phyloP scores from a whole-genome alignment of 805 yeast genomes.

The Scheffersomyces stipitis region DNA sequence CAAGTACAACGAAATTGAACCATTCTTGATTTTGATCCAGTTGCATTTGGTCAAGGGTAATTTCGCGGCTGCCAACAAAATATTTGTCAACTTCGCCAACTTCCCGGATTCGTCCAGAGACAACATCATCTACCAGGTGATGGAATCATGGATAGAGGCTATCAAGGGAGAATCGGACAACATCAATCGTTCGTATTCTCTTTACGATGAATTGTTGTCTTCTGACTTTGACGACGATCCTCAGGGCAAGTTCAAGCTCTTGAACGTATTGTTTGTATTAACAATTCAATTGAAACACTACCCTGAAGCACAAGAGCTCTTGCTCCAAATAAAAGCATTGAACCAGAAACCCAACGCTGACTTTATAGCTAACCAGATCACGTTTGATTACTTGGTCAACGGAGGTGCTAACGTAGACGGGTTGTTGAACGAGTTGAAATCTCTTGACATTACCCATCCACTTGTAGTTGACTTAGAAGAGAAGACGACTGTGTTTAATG shows the following conservation, averaged over 20 bases:
- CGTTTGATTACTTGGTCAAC: constrained; percentile 52
- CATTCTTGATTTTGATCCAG: constrained; percentile 40
- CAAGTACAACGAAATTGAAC: constrained; percentile 37
- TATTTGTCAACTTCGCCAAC: constrained; percentile 29
- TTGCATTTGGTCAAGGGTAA: constrained; percentile 39
- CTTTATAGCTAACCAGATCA: constrained; percentile 63
- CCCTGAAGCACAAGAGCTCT: constrained; percentile 76
- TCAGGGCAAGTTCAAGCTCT: constrained; percentile 34
- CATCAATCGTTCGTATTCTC: constrained; percentile 48
- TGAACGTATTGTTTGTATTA: constrained; percentile 65
- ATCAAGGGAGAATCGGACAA: constrained; percentile 42
- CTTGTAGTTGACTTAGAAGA: constrained; percentile 57
- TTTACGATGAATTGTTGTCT: constrained; percentile 79
- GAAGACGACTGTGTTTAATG: constrained; percentile 66
- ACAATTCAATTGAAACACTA: constrained; percentile 76
- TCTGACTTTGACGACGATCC: constrained; percentile 38
- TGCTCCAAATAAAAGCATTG: constrained; percentile 44
- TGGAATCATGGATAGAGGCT: constrained; percentile 65
- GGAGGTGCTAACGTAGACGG: constrained; percentile 43
- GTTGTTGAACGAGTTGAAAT: constrained; percentile 46
- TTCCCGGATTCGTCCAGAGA: constrained; percentile 48
- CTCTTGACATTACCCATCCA: constrained; percentile 55
- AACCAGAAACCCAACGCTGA: constrained; percentile 38
- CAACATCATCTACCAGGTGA: constrained; percentile 70
- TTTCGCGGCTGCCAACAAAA: constrained; percentile 30